phyloP scores from a whole-genome alignment of 768 basidiomycete genomes.

The Tremella mesenterica region DNA sequence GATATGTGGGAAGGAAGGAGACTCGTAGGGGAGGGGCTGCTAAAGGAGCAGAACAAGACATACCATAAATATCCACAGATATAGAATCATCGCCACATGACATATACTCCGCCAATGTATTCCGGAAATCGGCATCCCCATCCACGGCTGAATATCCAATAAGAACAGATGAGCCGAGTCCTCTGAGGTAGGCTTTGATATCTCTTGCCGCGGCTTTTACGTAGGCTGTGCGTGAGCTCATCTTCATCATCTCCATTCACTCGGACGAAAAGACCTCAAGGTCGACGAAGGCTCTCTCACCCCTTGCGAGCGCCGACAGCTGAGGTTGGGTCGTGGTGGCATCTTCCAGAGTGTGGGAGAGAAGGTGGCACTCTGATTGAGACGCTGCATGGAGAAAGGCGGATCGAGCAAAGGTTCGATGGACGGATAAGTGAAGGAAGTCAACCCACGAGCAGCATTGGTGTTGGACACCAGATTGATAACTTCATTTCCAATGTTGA shows the following conservation, averaged over 20 bases:
- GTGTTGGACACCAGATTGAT: slow-evolving; percentile 54
- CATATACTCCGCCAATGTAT: slow-evolving; percentile 66
- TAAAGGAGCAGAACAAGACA: slow-evolving; percentile 42
- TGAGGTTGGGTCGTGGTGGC: no score
- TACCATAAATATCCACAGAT: slow-evolving; percentile 76
- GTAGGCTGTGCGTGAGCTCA: slow-evolving; percentile 50
- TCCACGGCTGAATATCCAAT: slow-evolving; percentile 83
- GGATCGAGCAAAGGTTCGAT: neutral
- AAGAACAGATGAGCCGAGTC: slow-evolving; percentile 52
- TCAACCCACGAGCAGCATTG: slow-evolving; percentile 50
- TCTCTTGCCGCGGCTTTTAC: slow-evolving; percentile 89
- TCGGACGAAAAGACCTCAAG: no score
- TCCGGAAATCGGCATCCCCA: slow-evolving; percentile 53
- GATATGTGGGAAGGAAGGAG: neutral
- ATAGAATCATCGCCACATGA: slow-evolving; percentile 64
- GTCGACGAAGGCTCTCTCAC: neutral
- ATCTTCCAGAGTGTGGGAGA: neutral
- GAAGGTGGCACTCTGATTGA: no score
- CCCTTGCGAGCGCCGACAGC: neutral
- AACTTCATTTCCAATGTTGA: slow-evolving; percentile 81
- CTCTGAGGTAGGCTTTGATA: slow-evolving; percentile 71
- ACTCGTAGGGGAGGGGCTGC: neutral
- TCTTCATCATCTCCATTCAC: neutral
- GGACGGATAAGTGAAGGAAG: neutral
- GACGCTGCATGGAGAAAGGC: no score